These are phyloP conservation scores for Tagetes erecta DNA, from an alignment of 129 eudicot species.

Conservation along the genomic window DNA sequence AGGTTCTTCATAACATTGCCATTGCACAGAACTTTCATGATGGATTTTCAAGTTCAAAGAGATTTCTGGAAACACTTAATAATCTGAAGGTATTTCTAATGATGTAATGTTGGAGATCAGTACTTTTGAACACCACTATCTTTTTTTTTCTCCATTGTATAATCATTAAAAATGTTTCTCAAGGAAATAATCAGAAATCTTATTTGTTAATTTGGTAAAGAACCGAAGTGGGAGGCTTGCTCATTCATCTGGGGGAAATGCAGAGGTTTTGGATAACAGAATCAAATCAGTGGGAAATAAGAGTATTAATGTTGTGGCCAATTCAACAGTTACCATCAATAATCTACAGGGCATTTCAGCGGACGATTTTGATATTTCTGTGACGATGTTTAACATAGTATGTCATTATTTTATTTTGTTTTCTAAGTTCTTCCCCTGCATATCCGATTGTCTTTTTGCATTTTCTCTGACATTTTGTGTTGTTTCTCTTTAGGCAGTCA, in stretches of 20 bases:
- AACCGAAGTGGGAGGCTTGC: slow-evolving; percentile 69
- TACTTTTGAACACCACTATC: slow-evolving; percentile 11
- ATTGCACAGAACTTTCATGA: slow-evolving; percentile 70
- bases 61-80: slow-evolving; percentile 67
- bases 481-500: slow-evolving; percentile 62
- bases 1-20: slow-evolving; percentile 91
- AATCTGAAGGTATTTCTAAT: slow-evolving; percentile 65
- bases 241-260: slow-evolving; percentile 61
- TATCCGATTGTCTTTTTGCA: not conserved
- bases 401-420: slow-evolving; percentile 32
- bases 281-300: slow-evolving; percentile 40
- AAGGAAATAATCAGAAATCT: slow-evolving; percentile 2
- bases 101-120: slow-evolving; percentile 22
- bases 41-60: slow-evolving; percentile 80
- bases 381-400: slow-evolving; percentile 71
- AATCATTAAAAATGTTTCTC: not conserved
- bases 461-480: slow-evolving; percentile 11
- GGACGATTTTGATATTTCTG: slow-evolving; percentile 71
- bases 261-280: slow-evolving; percentile 41
- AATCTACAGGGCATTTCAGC: slow-evolving; percentile 41
- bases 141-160: not conserved
- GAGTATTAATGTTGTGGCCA: slow-evolving; percentile 38
- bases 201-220: slow-evolving; percentile 32
- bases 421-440: not conserved
- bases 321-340: slow-evolving; percentile 30